These are phyloP conservation scores for Telfairia occidentalis DNA, from an alignment of 331 rosid species.

Conservation along the genomic window DNA sequence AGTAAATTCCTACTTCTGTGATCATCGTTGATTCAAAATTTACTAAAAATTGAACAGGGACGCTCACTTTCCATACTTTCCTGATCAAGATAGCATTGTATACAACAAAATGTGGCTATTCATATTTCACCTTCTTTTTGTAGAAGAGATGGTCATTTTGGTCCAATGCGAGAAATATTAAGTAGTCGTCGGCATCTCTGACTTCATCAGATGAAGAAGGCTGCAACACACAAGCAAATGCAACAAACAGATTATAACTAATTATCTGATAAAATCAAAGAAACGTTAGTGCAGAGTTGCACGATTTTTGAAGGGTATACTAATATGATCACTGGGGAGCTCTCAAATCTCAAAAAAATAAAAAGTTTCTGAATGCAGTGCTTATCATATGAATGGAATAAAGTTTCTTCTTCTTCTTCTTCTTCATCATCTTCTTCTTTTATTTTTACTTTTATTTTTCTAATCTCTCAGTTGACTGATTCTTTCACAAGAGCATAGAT, in stretches of 20 bases:
- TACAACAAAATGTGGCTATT: background rate
- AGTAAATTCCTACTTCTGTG: background rate
- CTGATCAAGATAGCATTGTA: background rate
- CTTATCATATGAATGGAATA: background rate
- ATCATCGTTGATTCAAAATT: background rate
- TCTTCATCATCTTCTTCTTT: no score
- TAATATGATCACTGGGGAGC: background rate
- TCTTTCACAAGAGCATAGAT: background rate
- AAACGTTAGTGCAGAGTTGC: background rate
- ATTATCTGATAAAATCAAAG: background rate
- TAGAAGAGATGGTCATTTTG: slow-evolving; percentile 42
- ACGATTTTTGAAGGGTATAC: background rate
- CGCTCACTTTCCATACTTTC: background rate
- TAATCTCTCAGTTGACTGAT: background rate
- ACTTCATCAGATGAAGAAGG: slow-evolving; percentile 12
- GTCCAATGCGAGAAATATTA: slow-evolving; percentile 50
- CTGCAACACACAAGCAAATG: slow-evolving; percentile 30
- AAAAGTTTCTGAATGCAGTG: background rate
- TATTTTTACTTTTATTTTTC: background rate
- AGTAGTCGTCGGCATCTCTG: slow-evolving; percentile 28
- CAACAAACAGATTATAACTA: background rate
- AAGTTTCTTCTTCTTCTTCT: background rate
- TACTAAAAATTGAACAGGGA: background rate
- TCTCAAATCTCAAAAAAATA: background rate
- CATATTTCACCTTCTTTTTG: slow-evolving; percentile 46